Percentiles rank a stretch among this genome's conserved stretches.
phyloP scores from a whole-genome alignment of 495 filamentous ascomycete genomes.

The Extremus antarcticus region DNA sequence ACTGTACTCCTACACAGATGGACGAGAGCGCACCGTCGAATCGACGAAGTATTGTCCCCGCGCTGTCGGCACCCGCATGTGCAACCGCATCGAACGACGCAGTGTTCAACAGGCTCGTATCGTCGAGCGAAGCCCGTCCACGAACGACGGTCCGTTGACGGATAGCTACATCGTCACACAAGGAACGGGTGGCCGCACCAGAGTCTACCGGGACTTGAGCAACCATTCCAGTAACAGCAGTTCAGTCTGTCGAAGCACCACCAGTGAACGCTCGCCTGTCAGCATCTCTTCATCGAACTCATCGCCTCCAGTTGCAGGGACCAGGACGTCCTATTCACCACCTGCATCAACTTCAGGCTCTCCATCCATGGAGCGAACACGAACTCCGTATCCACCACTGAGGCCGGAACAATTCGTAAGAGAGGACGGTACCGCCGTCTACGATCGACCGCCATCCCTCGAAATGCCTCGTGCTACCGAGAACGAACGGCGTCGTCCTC shows the following conservation, averaged over 20 bases:
- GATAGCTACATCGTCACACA: slow-evolving; percentile 7
- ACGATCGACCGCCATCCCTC: slow-evolving; percentile 5
- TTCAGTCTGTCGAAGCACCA: slow-evolving; percentile 8
- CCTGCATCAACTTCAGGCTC: not conserved
- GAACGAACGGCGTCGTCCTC: slow-evolving; percentile 7
- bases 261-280: not conserved
- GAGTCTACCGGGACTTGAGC: slow-evolving; percentile 10
- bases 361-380: not conserved
- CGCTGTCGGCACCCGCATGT: slow-evolving; percentile 3
- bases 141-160: not conserved
- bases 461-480: slow-evolving; percentile 7
- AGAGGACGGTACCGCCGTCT: slow-evolving; percentile 10
- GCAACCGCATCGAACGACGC: slow-evolving; percentile 1
- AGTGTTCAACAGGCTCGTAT: not conserved
- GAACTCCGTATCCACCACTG: not conserved
- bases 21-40: not conserved
- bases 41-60: not conserved
- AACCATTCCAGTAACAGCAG: slow-evolving; percentile 1
- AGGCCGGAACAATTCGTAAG: not conserved
- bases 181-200: slow-evolving; percentile 3
- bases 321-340: slow-evolving; percentile 1
- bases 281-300: not conserved
- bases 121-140: slow-evolving; percentile 6
- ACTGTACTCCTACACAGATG: slow-evolving; percentile 3
- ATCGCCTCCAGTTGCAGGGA: slow-evolving; percentile 2